Evolutionary conservation across 2,329 filamentous ascomycete genomes (phyloP), one percentile per base, ranked within the genome.

Genomic region (Neonectria ditissima): DNA sequence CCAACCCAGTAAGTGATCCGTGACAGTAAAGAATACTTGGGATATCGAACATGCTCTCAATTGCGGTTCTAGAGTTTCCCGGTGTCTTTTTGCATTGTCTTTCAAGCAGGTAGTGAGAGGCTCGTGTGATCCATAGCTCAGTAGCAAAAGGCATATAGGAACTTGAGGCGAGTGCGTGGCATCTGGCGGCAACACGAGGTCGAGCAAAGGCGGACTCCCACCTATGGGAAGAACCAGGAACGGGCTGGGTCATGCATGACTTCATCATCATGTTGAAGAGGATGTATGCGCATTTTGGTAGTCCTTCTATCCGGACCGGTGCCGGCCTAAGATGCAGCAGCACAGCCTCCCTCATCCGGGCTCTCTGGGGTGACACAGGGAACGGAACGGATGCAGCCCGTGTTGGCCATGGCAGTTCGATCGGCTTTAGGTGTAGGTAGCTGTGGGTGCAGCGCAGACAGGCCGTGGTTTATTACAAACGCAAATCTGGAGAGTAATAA

Each of bases 241-340:
- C n/a, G 26, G 10, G 5, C 22, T 3, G n/a, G n/a, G 47, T n/a
- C 20, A 41, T 41, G 1, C 16, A 41, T 41, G 37, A 10, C 37
- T 41, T 41, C 37, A 41, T 41, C 18, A 41, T 9, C 8, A 18
- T 41, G 37, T 11, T 16, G n/a, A 20, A 20, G 16, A 18, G 7
- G 32, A 50, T 50, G 26, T n/a, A n/a, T n/a, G n/a, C n/a, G n/a
- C n/a, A n/a, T n/a, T n/a, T n/a, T n/a, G n/a, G n/a, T n/a, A n/a
- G n/a, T n/a, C n/a, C 45, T 32, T 50, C 45, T 10, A 50, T 50
- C 47, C 47, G 47, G 28, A 14, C 47, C 28, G 28, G 47, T 32
- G 47, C 47, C 28, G 47, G 47, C 47, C 47, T 37, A 11, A 20
- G 47, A 50, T 50, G 47, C 47, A 50, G 47, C 47, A 50, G 47